Evolutionary conservation across 768 basidiomycete genomes (phyloP), one percentile per base, ranked within the genome.

Genomic region (Gloeopeniophorella convolvens): DNA sequence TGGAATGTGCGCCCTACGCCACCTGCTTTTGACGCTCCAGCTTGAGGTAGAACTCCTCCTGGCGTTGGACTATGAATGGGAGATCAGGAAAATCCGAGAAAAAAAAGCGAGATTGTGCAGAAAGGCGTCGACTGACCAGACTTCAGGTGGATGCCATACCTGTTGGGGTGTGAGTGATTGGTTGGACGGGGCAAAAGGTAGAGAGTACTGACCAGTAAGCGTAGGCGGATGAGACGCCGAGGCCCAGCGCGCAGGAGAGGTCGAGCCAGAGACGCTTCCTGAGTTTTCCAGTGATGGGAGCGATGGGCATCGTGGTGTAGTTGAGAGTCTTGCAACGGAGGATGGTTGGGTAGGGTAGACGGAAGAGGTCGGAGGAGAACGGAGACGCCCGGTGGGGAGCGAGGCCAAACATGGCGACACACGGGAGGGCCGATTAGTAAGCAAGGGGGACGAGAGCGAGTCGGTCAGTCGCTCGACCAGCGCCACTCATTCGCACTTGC

Each of bases 221-320:
- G 62, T 90, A 94, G 27, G 79, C 91, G 10, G 76, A 72, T 41
- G 80, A 72, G 47, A 83, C 57, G 23, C 91, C 92, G 44, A 95
- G 78, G 59, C 88, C 91, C 36, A 94, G 64, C 32, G 80, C 77
- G 60, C 79, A 73, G 40, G 79, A 74, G 55, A 95, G 60, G 65
- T 96, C 93, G 55, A 90, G 79, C 81, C 89, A 89, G 69, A 94
- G 81, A 62, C 82, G 76, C 72, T 94, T 95, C 73, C 92, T 87
- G 72, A 94, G 86, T 72, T 80, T 91, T 66, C 92, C 92, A 44
- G 87, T 87, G 69, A 95, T 92, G 60, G 92, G 91, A 55, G 89
- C 84, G 66, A 95, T 85, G 63, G 88, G 67, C 88, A 91, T 91
- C 52, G 59, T 66, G 56, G 47, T 46, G 50, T 59, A 51, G 43